Evolutionary conservation across 1,139 yeast genomes (phyloP).

Genomic region (Yamadazyma songkhlaensis): DNA sequence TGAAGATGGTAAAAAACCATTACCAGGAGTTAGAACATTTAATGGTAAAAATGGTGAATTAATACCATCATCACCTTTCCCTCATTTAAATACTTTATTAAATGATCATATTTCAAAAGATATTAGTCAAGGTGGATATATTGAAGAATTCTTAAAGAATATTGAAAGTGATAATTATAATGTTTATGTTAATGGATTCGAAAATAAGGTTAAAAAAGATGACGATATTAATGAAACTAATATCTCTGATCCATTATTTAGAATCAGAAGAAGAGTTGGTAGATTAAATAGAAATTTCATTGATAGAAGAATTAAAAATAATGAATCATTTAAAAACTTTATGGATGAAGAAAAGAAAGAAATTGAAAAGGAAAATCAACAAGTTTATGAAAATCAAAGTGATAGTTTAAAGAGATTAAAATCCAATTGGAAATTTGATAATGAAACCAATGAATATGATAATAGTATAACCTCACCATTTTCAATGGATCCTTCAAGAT

Average conservation of each 20-base stretch:
- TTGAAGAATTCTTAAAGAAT: slow-evolving; percentile 42
- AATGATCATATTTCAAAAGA: slow-evolving; percentile 24
- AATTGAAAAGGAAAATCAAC: slow-evolving; percentile 10
- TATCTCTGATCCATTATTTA: slow-evolving; percentile 55
- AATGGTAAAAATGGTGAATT: slow-evolving; percentile 46
- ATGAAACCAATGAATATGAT: slow-evolving; percentile 51
- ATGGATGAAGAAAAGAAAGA: slow-evolving; percentile 20
- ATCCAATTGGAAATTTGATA: slow-evolving; percentile 77
- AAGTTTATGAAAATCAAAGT: slow-evolving; percentile 57
- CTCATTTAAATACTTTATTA: slow-evolving; percentile 38
- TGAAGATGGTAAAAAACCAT: slow-evolving; percentile 40
- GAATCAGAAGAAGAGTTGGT: slow-evolving; percentile 74
- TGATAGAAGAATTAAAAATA: slow-evolving; percentile 55
- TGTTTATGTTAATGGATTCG: slow-evolving; percentile 45
- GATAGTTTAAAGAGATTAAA: slow-evolving; percentile 55
- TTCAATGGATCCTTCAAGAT: slow-evolving; percentile 61
- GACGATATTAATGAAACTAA: slow-evolving; percentile 23
- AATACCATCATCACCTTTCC: slow-evolving; percentile 42
- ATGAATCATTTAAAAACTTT: slow-evolving; percentile 37
- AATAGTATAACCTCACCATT: slow-evolving; percentile 52
- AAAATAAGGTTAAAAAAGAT: slow-evolving; percentile 17
- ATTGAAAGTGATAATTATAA: slow-evolving; percentile 46
- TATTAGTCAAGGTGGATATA: slow-evolving; percentile 24
- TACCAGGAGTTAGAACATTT: slow-evolving; percentile 45
- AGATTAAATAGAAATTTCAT: slow-evolving; percentile 69